Percentiles rank a stretch among this genome's conserved stretches.
Conservation (phyloP, 108 stramenopile species). For the Nannochloropsis salina region DNA sequence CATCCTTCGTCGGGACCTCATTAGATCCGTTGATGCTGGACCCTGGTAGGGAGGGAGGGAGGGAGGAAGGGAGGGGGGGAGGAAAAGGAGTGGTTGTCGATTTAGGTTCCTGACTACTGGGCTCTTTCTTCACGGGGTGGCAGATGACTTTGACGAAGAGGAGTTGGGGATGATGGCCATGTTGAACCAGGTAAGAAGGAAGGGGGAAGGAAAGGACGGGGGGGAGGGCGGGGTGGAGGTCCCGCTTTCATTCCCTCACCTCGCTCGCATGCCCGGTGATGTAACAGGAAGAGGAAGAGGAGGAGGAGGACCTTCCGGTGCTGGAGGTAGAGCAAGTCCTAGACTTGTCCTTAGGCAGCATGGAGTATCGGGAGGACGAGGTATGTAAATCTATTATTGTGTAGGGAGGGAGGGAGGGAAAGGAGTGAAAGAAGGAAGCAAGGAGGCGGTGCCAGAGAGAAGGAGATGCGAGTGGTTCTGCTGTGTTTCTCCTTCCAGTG, state of each 20-base stretch:
- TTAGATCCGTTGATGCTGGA: not conserved
- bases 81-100: too few species aligned
- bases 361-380: not conserved
- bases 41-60: constrained; percentile 10
- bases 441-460: not conserved
- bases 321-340: not conserved
- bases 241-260: too few species aligned
- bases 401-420: not conserved
- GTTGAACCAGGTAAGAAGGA: not conserved
- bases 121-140: not conserved
- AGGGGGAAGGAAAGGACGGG: not conserved
- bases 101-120: too few species aligned
- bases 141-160: not conserved
- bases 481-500: not conserved
- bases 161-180: constrained; percentile 4
- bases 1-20: not conserved
- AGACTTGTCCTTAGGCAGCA: not conserved
- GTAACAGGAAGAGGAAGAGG: not conserved
- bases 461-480: not conserved
- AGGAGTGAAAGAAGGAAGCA: not conserved
- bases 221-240: too few species aligned
- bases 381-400: too few species aligned
- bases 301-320: not conserved
- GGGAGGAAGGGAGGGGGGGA: not conserved
- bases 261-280: too few species aligned